Conservation (phyloP, 441 rosid genomes). For the Erysimum cheiri region DNA sequence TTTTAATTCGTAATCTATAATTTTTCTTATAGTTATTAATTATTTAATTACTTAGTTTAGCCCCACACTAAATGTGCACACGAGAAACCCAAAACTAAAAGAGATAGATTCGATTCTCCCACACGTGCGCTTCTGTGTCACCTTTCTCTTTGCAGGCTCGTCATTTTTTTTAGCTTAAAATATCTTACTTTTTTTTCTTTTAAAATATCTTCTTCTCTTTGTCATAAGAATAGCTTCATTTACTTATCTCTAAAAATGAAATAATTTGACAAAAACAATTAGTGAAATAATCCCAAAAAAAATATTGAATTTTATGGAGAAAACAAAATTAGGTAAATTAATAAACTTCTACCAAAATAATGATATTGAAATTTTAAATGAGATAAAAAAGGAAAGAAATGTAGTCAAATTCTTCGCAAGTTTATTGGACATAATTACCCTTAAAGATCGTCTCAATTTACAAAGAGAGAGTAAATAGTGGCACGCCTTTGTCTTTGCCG, state of each 20-base stretch:
- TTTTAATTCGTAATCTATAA: neutral
- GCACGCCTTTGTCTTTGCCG: conserved; percentile 47
- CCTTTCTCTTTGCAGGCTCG: conserved; percentile 15
- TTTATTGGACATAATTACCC: conserved; percentile 33
- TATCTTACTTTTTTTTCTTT: neutral
- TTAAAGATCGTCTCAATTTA: conserved; percentile 15
- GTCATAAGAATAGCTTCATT: neutral
- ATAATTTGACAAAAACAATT: neutral
- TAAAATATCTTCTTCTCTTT: neutral
- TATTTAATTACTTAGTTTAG: conserved; percentile 24
- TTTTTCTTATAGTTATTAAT: neutral
- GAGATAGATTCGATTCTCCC: conserved; percentile 45
- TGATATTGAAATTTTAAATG: neutral
- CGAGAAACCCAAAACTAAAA: conserved; percentile 39
- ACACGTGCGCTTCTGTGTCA: conserved; percentile 46
- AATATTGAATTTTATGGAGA: no score
- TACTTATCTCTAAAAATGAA: no score
- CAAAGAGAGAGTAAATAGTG: conserved; percentile 30
- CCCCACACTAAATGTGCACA: conserved; percentile 44
- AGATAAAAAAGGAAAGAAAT: neutral
- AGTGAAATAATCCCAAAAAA: neutral
- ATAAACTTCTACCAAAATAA: neutral
- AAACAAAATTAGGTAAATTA: neutral
- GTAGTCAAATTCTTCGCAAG: conserved; percentile 38
- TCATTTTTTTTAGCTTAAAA: neutral